A percentile compares a stretch with the other conserved stretches of the same genome.
Conservation (phyloP, 1,284 basidiomycete genomes). For the Apiotrichum mycotoxinovorans region DNA sequence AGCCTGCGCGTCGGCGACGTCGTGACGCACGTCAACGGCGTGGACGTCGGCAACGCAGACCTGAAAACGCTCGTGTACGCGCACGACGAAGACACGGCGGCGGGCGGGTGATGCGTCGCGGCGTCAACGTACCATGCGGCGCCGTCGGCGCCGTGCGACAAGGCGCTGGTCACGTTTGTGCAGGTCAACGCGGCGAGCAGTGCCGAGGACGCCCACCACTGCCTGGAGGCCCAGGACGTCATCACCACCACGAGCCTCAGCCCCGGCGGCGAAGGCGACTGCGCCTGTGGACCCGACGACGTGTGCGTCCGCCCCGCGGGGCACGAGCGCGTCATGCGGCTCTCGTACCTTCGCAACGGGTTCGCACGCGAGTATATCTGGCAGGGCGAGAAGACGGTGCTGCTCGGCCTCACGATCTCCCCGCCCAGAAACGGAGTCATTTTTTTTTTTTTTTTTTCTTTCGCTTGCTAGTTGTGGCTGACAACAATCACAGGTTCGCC, state of each 20-base stretch:
- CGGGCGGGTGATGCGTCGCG: constrained; percentile 11
- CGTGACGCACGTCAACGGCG: constrained; percentile 40
- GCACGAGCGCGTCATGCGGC: background rate
- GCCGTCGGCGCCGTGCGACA: constrained; percentile 7
- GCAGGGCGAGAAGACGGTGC: background rate
- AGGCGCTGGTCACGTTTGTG: constrained; percentile 8
- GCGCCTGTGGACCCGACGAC: background rate
- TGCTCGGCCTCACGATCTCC: background rate
- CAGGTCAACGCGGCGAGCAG: background rate
- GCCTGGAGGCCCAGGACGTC: constrained; percentile 33
- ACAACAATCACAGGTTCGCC: background rate
- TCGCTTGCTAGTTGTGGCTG: no score
- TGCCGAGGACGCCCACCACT: constrained; percentile 6
- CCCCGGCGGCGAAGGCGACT: background rate
- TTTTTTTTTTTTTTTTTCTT: background rate
- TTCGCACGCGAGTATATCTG: background rate
- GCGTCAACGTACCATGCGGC: background rate
- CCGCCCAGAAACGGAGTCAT: background rate
- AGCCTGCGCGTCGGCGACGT: constrained; percentile 27
- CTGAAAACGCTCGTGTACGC: background rate
- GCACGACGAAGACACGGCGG: constrained; percentile 1
- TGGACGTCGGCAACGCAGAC: constrained; percentile 18
- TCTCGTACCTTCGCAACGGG: background rate
- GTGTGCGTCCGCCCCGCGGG: background rate
- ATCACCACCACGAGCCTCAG: no score